A percentile compares a stretch with the other conserved stretches of the same genome.
Evolutionary conservation across 768 basidiomycete genomes (phyloP).

Genomic region (Boletus vinaceobasis): DNA sequence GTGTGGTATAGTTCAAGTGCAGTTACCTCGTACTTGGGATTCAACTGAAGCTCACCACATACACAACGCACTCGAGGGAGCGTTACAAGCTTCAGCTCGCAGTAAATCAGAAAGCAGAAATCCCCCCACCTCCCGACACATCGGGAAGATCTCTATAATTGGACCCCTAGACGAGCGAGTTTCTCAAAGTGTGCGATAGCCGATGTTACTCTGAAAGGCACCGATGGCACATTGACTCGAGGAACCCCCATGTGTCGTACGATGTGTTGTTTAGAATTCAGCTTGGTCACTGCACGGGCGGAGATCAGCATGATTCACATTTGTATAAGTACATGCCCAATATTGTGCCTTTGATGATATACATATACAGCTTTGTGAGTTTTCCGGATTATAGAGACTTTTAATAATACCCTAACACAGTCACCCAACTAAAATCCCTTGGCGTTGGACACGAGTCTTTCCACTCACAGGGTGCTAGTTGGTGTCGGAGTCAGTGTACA

Average conservation of each 20-base stretch:
- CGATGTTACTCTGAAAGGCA: neutral
- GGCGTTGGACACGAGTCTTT: neutral
- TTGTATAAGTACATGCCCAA: neutral
- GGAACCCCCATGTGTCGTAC: neutral
- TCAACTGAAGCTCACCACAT: neutral
- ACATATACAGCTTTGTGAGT: too few relatives aligned
- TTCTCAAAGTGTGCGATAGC: neutral
- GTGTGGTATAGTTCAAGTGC: too few relatives aligned
- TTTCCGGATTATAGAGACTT: too few relatives aligned
- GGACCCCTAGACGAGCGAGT: neutral
- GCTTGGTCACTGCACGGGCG: neutral
- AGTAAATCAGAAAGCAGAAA: neutral
- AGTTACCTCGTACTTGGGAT: neutral
- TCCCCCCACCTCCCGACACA: neutral
- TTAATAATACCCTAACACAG: too few relatives aligned
- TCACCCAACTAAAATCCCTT: neutral
- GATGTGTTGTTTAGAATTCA: neutral
- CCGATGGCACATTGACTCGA: neutral
- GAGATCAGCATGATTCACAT: neutral
- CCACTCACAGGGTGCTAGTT: neutral
- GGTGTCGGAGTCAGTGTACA: slow-evolving; percentile 9
- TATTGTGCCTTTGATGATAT: neutral
- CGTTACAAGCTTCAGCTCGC: neutral
- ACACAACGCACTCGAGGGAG: neutral
- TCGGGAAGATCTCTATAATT: neutral